These are phyloP conservation scores for Fusarium brachygibbosum DNA, from an alignment of 2,329 filamentous ascomycete species.

Conservation along the genomic window DNA sequence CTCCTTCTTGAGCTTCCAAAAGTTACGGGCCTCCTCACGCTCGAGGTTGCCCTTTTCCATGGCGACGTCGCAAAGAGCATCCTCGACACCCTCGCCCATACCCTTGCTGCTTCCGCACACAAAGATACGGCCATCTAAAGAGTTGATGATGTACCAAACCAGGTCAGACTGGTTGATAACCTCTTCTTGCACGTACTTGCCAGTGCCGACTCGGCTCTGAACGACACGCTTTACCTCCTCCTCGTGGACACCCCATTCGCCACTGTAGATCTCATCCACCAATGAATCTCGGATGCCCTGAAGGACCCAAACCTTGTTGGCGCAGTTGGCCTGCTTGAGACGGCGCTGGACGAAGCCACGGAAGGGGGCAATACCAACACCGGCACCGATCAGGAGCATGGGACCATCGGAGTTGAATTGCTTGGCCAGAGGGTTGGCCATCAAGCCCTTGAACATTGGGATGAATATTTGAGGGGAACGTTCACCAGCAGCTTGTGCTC, in stretches of 20 bases:
- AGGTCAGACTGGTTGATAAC: slow-evolving; percentile 91
- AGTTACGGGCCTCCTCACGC: slow-evolving; percentile 83
- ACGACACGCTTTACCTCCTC: slow-evolving; percentile 86
- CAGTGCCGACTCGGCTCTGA: slow-evolving; percentile 80
- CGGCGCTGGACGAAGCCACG: slow-evolving; percentile 96
- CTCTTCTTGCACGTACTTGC: slow-evolving; percentile 96
- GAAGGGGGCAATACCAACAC: slow-evolving; percentile 97
- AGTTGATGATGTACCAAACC: slow-evolving; percentile 98
- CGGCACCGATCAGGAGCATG: slow-evolving; percentile 97
- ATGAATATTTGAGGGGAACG: slow-evolving; percentile 75
- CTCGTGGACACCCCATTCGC: slow-evolving; percentile 95
- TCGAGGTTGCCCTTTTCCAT: slow-evolving; percentile 93
- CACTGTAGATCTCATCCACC: slow-evolving; percentile 95
- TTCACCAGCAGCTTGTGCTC: slow-evolving; percentile 73
- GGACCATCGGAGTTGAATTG: slow-evolving; percentile 94
- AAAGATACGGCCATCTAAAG: slow-evolving; percentile 94
- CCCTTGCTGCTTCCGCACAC: slow-evolving; percentile 96
- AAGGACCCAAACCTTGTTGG: slow-evolving; percentile 97
- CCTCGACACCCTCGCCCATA: slow-evolving; percentile 97
- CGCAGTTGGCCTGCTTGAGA: slow-evolving; percentile 93
- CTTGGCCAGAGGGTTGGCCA: slow-evolving; percentile 94
- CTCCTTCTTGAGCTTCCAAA: slow-evolving; percentile 93
- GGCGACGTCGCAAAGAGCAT: slow-evolving; percentile 87
- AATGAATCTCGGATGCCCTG: slow-evolving; percentile 95
- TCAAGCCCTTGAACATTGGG: slow-evolving; percentile 98